phyloP scores from a whole-genome alignment of 805 yeast species.

The Saturnispora dispora region DNA sequence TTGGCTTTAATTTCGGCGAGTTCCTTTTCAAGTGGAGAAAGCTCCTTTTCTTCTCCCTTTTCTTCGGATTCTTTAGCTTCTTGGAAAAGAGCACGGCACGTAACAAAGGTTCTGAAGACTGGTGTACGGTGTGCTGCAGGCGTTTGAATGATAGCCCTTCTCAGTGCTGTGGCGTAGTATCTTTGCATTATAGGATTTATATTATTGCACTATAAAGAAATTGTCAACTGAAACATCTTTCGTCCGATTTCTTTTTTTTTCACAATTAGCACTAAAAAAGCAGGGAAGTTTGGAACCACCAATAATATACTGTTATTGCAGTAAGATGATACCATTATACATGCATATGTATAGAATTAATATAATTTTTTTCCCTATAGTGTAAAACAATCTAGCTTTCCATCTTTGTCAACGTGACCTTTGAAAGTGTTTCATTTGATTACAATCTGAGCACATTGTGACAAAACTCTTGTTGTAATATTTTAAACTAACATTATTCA shows the following conservation, averaged over 20 bases:
- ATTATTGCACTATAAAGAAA: neutral
- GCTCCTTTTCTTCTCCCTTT: slow-evolving; percentile 11
- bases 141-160: slow-evolving; percentile 9
- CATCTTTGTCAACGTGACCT: too few species aligned
- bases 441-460: too few species aligned
- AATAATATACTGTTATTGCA: too few species aligned
- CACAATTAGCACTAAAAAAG: neutral
- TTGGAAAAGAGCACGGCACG: slow-evolving; percentile 20
- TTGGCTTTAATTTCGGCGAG: slow-evolving; percentile 40
- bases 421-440: too few species aligned
- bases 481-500: too few species aligned
- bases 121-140: slow-evolving; percentile 12
- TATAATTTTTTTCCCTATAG: too few species aligned
- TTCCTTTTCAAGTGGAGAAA: slow-evolving; percentile 24
- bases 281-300: neutral
- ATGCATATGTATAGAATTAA: too few species aligned
- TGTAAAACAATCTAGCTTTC: too few species aligned
- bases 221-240: neutral
- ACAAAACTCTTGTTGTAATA: too few species aligned
- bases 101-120: slow-evolving; percentile 19
- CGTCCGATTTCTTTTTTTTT: slow-evolving; percentile 1
- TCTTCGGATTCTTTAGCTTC: slow-evolving; percentile 20
- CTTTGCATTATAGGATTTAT: slow-evolving; percentile 19
- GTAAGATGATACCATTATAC: too few species aligned
- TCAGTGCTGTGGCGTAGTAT: slow-evolving; percentile 17